Percentiles rank a stretch among this genome's conserved stretches.
Evolutionary conservation across 495 filamentous ascomycete genomes (phyloP).

Genomic region (Cenococcum geophilum): DNA sequence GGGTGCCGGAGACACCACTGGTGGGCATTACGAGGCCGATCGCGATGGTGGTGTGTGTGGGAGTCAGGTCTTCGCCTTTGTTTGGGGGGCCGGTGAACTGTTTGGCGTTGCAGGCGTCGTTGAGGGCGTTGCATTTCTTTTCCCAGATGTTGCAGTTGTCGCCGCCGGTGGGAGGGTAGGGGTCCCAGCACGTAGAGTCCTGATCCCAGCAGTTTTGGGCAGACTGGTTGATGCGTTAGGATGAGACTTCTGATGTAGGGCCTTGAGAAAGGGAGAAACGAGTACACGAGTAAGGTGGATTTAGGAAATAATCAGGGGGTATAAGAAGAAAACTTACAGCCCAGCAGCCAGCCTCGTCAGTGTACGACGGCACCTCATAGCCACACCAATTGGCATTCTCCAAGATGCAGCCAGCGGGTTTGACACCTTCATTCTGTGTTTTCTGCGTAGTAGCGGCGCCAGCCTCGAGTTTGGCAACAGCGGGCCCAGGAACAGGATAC

Average conservation of each 20-base stretch:
- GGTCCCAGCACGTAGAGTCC: slow-evolving; percentile 49
- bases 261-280: not conserved
- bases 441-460: slow-evolving; percentile 20
- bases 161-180: slow-evolving; percentile 52
- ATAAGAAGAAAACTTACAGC: slow-evolving; percentile 19
- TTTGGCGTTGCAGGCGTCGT: slow-evolving; percentile 42
- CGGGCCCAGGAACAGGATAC: slow-evolving; percentile 58
- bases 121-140: slow-evolving; percentile 50
- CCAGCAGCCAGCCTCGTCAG: slow-evolving; percentile 54
- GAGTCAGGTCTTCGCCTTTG: slow-evolving; percentile 45
- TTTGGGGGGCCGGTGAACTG: slow-evolving; percentile 55
- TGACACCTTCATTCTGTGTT: slow-evolving; percentile 40
- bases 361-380: slow-evolving; percentile 50
- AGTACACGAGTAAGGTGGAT: too few species aligned
- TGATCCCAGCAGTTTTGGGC: slow-evolving; percentile 54
- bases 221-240: slow-evolving; percentile 20
- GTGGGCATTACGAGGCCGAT: slow-evolving; percentile 25
- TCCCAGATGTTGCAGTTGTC: slow-evolving; percentile 55
- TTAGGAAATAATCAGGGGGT: not conserved
- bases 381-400: slow-evolving; percentile 70
- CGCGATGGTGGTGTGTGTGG: slow-evolving; percentile 22
- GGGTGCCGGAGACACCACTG: not conserved
- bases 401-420: slow-evolving; percentile 51
- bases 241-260: not conserved
- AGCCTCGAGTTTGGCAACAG: slow-evolving; percentile 26